Conservation (phyloP, 352 stramenopile species). For the Pythium brassicae region DNA sequence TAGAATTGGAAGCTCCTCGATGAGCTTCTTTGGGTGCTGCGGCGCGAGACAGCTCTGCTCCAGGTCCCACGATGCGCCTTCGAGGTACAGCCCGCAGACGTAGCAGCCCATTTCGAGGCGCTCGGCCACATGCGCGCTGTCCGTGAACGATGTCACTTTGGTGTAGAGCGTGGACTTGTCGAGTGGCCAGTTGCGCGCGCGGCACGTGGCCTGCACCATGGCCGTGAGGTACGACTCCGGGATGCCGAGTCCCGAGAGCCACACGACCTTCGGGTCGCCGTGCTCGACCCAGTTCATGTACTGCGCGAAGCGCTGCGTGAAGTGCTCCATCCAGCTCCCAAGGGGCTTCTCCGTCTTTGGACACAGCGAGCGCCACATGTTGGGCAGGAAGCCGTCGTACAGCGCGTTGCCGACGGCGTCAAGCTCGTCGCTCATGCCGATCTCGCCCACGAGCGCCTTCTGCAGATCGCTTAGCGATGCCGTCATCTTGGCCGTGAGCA, state of each 20-base stretch:
- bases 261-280: conserved; percentile 91
- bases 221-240: conserved; percentile 95
- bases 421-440: conserved; percentile 95
- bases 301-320: conserved; percentile 82
- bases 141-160: conserved; percentile 83
- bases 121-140: conserved; percentile 54
- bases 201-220: conserved; percentile 93
- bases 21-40: conserved; percentile 93
- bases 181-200: conserved; percentile 91
- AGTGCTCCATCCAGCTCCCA: conserved; percentile 95
- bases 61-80: conserved; percentile 93
- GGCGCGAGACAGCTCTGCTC: conserved; percentile 62
- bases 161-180: conserved; percentile 95
- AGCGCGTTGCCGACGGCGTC: conserved; percentile 89
- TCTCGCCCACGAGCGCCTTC: conserved; percentile 92
- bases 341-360: conserved; percentile 94
- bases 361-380: conserved; percentile 87
- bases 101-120: conserved; percentile 88
- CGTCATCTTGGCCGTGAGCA: conserved; percentile 83
- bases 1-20: conserved; percentile 92
- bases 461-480: conserved; percentile 86
- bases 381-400: conserved; percentile 92
- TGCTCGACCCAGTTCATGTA: conserved; percentile 90
- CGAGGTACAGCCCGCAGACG: conserved; percentile 89
- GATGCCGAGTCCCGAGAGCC: conserved; percentile 93